A percentile compares a stretch with the other conserved stretches of the same genome.
Evolutionary conservation across 2,329 filamentous ascomycete species (phyloP).

Genomic region (Aspergillus sp.): DNA sequence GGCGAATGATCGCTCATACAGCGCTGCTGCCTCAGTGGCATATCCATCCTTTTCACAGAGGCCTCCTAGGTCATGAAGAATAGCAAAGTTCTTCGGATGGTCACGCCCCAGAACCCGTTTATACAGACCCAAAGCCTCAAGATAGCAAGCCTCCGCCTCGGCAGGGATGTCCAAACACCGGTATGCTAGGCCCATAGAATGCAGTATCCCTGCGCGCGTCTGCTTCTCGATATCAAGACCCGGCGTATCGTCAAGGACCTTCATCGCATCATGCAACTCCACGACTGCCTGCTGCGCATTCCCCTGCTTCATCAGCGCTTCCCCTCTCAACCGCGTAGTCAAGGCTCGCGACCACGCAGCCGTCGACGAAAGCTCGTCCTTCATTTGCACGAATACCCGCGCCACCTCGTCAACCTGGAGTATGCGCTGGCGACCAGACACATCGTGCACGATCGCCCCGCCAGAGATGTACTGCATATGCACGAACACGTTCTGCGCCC

Average conservation of each 20-base stretch:
- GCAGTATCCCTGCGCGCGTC: slow-evolving; percentile 25
- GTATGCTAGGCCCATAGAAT: slow-evolving; percentile 28
- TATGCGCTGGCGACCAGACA: slow-evolving; percentile 30
- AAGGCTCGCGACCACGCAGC: slow-evolving; percentile 22
- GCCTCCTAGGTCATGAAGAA: slow-evolving; percentile 29
- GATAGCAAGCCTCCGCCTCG: slow-evolving; percentile 30
- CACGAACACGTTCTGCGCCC: slow-evolving; percentile 23
- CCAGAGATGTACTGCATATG: slow-evolving; percentile 28
- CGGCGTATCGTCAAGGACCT: slow-evolving; percentile 22
- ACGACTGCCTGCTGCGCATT: slow-evolving; percentile 23
- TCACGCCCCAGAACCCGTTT: slow-evolving; percentile 30
- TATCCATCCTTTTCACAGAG: slow-evolving; percentile 31
- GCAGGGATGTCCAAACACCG: slow-evolving; percentile 23
- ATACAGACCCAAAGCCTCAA: slow-evolving; percentile 28
- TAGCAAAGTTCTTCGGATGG: slow-evolving; percentile 26
- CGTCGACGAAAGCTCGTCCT: slow-evolving; percentile 22
- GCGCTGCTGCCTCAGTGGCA: slow-evolving; percentile 30
- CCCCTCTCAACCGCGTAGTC: slow-evolving; percentile 21
- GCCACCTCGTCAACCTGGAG: slow-evolving; percentile 32
- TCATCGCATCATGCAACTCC: slow-evolving; percentile 26
- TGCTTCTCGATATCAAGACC: slow-evolving; percentile 26
- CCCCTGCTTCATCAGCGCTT: slow-evolving; percentile 23
- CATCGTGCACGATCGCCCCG: slow-evolving; percentile 28
- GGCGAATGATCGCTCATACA: slow-evolving; percentile 32
- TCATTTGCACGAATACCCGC: slow-evolving; percentile 29